Evolutionary conservation across 2,329 filamentous ascomycete genomes (phyloP).

Genomic region (Alternaria sp.): DNA sequence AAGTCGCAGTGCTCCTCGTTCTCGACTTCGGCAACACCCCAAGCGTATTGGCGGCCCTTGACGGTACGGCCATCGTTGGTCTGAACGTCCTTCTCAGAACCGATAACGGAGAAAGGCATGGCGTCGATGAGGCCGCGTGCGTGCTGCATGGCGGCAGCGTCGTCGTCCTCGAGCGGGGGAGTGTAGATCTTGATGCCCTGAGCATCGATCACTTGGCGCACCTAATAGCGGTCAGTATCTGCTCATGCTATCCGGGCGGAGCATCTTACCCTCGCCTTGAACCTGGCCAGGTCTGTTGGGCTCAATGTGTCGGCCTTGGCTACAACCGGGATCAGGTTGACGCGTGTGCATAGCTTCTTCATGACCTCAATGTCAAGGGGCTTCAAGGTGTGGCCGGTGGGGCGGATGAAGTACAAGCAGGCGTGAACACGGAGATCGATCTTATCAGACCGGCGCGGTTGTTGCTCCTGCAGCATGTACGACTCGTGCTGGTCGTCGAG

Average conservation of each 20-base stretch:
- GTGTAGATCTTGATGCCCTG: conserved; percentile 99
- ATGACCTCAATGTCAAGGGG: conserved; percentile 99
- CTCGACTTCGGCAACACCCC: conserved; percentile 99
- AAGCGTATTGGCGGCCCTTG: conserved; percentile 98
- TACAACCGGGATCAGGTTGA: conserved; percentile 98
- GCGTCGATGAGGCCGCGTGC: conserved; percentile 93
- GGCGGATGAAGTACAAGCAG: conserved; percentile 98
- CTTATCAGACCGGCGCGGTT: conserved; percentile 97
- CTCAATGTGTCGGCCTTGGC: conserved; percentile 99
- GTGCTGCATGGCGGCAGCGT: conserved; percentile 94
- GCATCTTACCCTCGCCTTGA: conserved; percentile 86
- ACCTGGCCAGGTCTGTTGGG: conserved; percentile 87
- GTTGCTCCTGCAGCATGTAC: conserved; percentile 99
- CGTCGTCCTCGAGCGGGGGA: conserved; percentile 96
- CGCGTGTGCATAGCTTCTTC: conserved; percentile 97
- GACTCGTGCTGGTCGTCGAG: conserved; percentile 99
- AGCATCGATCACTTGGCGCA: conserved; percentile 93
- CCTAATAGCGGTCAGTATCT: conserved; percentile 62
- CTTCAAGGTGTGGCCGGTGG: conserved; percentile 97
- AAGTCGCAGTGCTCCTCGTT: conserved; percentile 99
- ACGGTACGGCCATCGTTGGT: conserved; percentile 94
- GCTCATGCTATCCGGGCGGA: background rate
- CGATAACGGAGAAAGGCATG: conserved; percentile 99
- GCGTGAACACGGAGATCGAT: conserved; percentile 99
- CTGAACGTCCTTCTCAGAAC: conserved; percentile 99